Percentiles rank a stretch among this genome's conserved stretches.
Evolutionary conservation across 2,329 filamentous ascomycete species (phyloP).

Genomic region (Ascochyta fabae): DNA sequence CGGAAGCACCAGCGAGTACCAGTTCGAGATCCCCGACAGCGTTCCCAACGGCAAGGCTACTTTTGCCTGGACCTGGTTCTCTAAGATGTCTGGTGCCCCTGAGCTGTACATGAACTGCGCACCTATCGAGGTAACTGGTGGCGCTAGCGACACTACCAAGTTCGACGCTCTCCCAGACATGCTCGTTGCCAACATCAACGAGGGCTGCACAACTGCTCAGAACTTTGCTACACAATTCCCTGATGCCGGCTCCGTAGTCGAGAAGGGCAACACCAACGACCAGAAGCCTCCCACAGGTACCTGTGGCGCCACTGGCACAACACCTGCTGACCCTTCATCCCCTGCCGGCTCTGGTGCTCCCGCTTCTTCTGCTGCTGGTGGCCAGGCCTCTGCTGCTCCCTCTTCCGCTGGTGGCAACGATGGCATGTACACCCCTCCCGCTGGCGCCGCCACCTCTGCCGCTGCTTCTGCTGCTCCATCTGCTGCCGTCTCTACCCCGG

Average conservation of each 20-base stretch:
- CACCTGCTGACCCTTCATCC: slow-evolving; percentile 14
- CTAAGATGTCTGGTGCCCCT: slow-evolving; percentile 76
- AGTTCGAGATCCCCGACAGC: slow-evolving; percentile 73
- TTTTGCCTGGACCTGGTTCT: slow-evolving; percentile 93
- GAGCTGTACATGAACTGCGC: slow-evolving; percentile 95
- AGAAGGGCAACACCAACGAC: slow-evolving; percentile 44
- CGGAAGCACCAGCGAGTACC: slow-evolving; percentile 67
- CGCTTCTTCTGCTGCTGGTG: slow-evolving; percentile 24
- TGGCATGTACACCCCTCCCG: slow-evolving; percentile 15
- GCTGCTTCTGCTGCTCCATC: slow-evolving; percentile 1
- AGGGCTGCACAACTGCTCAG: too few species aligned
- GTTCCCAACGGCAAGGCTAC: slow-evolving; percentile 79
- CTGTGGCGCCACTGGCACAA: slow-evolving; percentile 29
- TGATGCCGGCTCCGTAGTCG: slow-evolving; percentile 66
- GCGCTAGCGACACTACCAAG: slow-evolving; percentile 58
- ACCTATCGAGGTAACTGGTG: slow-evolving; percentile 68
- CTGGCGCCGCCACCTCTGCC: slow-evolving; percentile 12
- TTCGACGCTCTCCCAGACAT: slow-evolving; percentile 72
- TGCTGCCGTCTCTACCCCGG: background rate
- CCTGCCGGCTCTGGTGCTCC: slow-evolving; percentile 23
- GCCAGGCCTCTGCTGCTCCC: slow-evolving; percentile 32
- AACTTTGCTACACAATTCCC: slow-evolving; percentile 58
- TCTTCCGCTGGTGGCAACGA: slow-evolving; percentile 18
- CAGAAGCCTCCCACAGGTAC: slow-evolving; percentile 24
- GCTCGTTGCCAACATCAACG: slow-evolving; percentile 73